Conservation (phyloP, 2,329 filamentous ascomycete genomes). For the Stagonosporopsis rhizophila region DNA sequence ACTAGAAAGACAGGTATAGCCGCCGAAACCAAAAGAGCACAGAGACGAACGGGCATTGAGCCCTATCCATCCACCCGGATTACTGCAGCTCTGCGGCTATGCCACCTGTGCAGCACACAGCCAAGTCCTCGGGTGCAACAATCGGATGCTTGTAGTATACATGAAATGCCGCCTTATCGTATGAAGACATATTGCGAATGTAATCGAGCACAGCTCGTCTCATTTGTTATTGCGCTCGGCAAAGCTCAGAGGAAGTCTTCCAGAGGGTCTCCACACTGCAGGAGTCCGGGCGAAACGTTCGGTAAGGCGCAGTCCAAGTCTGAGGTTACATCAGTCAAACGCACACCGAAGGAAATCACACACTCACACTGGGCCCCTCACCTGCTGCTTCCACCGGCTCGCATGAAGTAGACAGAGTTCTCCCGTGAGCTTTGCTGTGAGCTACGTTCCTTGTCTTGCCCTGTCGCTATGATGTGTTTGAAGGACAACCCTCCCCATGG, state of each 20-base stretch:
- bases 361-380: conserved; percentile 46
- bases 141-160: conserved; percentile 3
- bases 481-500: conserved; percentile 76
- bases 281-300: conserved; percentile 51
- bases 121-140: conserved; percentile 7
- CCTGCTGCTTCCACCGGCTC: conserved; percentile 49
- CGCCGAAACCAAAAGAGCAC: conserved; percentile 13
- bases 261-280: conserved; percentile 37
- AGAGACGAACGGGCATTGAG: conserved; percentile 12
- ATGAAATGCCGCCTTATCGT: neutral
- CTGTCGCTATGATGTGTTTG: conserved; percentile 57
- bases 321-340: conserved; percentile 35
- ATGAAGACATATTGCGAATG: conserved; percentile 5
- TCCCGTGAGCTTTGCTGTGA: conserved; percentile 52
- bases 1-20: conserved; percentile 15
- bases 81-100: conserved; percentile 13
- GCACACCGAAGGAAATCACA: conserved; percentile 22
- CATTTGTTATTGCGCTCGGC: conserved; percentile 2
- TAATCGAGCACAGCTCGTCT: conserved; percentile 9
- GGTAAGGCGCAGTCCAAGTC: conserved; percentile 50
- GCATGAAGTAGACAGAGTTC: conserved; percentile 48
- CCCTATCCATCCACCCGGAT: conserved; percentile 3
- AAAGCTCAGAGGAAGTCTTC: conserved; percentile 32
- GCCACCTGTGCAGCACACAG: neutral
- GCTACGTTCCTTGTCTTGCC: conserved; percentile 54